A percentile compares a stretch with the other conserved stretches of the same genome.
These are phyloP conservation scores for Kalmanozyma brasiliensis DNA, from an alignment of 1,284 basidiomycete genomes.

Conservation along the genomic window DNA sequence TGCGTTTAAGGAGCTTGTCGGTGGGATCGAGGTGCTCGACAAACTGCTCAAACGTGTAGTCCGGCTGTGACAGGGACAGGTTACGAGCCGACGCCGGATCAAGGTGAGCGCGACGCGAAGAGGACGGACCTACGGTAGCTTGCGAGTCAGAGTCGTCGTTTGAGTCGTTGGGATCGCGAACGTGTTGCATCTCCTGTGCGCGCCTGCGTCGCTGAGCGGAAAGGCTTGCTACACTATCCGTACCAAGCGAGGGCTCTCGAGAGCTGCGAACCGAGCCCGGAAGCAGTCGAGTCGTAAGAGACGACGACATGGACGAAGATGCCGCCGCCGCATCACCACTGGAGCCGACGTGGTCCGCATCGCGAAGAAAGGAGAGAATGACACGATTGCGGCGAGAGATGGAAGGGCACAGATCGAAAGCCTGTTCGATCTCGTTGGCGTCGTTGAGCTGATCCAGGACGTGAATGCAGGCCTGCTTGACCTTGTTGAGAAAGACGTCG, in stretches of 20 bases:
- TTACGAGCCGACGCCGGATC: constrained; percentile 20
- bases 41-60: constrained; percentile 53
- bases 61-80: constrained; percentile 30
- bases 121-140: constrained; percentile 11
- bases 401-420: constrained; percentile 41
- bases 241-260: constrained; percentile 24
- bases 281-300: constrained; percentile 1
- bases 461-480: constrained; percentile 41
- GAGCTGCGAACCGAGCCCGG: constrained; percentile 11
- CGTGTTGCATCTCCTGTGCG: constrained; percentile 38
- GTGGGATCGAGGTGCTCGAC: constrained; percentile 44
- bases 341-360: constrained; percentile 23
- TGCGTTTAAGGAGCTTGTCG: constrained; percentile 43
- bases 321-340: background rate
- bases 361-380: constrained; percentile 41
- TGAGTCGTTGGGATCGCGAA: constrained; percentile 38
- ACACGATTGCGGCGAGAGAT: constrained; percentile 45
- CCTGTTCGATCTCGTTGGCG: constrained; percentile 42
- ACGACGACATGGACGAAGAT: constrained; percentile 13
- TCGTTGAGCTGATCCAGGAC: constrained; percentile 49
- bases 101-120: constrained; percentile 12
- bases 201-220: constrained; percentile 33
- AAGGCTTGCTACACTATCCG: constrained; percentile 39
- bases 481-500: constrained; percentile 46
- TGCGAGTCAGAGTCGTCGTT: constrained; percentile 31